These are phyloP conservation scores for Plectosphaerella plurivora DNA, from an alignment of 2,329 filamentous ascomycete species.

Conservation along the genomic window DNA sequence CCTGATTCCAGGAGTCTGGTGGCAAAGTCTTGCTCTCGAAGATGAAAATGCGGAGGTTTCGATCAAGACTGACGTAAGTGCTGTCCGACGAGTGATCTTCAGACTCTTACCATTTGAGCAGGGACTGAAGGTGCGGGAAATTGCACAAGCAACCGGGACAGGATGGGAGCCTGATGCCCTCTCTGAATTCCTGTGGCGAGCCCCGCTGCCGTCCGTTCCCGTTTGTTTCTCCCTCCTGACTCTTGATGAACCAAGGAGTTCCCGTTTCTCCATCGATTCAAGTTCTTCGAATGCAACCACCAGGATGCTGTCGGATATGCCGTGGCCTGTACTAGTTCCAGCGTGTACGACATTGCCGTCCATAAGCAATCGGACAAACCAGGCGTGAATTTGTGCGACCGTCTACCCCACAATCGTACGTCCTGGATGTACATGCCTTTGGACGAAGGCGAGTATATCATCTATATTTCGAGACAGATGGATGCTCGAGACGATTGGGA, in stretches of 20 bases:
- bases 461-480: neutral
- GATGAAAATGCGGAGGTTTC: neutral
- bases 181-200: neutral
- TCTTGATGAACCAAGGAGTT: neutral
- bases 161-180: neutral
- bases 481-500: neutral
- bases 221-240: too few species aligned
- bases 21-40: neutral
- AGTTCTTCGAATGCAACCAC: neutral
- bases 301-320: neutral
- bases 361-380: neutral
- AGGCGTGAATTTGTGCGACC: neutral
- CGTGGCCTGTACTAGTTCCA: neutral
- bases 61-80: neutral
- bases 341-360: neutral
- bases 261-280: neutral
- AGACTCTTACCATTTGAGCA: neutral
- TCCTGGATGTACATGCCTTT: constrained; percentile 2
- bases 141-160: too few species aligned
- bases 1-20: neutral
- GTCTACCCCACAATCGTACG: neutral
- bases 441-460: constrained; percentile 1
- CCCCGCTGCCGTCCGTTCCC: neutral
- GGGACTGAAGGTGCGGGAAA: neutral
- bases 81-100: neutral